Evolutionary conservation across 2,329 filamentous ascomycete species (phyloP), one percentile per base, ranked within the genome.

Genomic region (Paecilomyces fulvus): DNA sequence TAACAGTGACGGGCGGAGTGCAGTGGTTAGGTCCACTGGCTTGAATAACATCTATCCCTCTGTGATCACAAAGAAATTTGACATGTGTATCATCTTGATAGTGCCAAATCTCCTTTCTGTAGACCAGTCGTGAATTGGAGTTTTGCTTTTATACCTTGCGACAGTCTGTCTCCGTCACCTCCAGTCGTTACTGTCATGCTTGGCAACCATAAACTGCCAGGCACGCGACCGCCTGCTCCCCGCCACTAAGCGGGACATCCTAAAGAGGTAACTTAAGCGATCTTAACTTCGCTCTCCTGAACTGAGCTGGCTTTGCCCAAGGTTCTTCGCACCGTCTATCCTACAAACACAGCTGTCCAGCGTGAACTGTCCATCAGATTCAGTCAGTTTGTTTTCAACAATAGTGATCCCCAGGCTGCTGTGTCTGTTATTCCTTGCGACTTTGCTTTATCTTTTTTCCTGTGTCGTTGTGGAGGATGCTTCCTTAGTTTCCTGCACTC

Each of bases 1-100:
- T 63, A 95, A 83, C 71, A 96, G 88, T 59, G 87, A 88, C 67
- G 94, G 94, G 80, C 94, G 89, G 70, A 96, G 83, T 70, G 94
- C 94, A 77, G 92, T 96, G 57, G 94, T 99, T 68, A 99, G 84
- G 77, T 99, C 92, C 73, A 97, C 83, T 67, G 88, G 85, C 81
- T 95, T 92, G 81, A 96, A 82, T 83, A 95, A 96, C 92, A 97
- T 97, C 81, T 89, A 90, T 88, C 78, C 83, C 58, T 59, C 58
- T 63, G 23, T 57, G 51, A 37, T 56, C 28, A 49, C 31, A 51
- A 25, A 31, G 21, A 30, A 33, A 46, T 30, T 49, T 52, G 58
- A 43, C 51, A 56, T 54, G 48, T 54, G 57, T 25, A 59, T 30
- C 62, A 58, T 60, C 30, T 59, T 63, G 56, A 25, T 2, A 43